Base-by-base conservation (phyloP, 768 basidiomycete genomes). In the Amanita fuliginea region DNA sequence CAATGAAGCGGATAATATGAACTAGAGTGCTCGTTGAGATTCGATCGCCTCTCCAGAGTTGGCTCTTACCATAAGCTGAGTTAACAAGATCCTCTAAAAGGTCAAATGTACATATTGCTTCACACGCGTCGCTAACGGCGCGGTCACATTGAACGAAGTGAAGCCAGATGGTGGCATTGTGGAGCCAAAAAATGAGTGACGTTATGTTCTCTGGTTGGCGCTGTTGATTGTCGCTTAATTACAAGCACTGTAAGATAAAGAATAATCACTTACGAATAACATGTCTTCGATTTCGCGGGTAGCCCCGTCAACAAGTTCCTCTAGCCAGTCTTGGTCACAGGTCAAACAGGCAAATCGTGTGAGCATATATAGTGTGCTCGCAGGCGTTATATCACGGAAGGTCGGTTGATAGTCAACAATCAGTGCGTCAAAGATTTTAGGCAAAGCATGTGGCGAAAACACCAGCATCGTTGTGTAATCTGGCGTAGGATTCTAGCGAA, bases 1-100 rank as follows among this genome's bases (percentile, higher is more conserved):
- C 96, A 6, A 87, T 85, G 55, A 86, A 83, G 47, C 96, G 86
- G 54, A 97, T 95, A 56, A 98, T 81, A 64, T 97, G 96, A 19
- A 97, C 96, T 96, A 56, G 3, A 50, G 35, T 26, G 37, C 16
- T 16, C 5, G 28, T 41, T 33, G 53, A 56, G 21, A 41, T 49
- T n/a, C n/a, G 47, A 52, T 48, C 19, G 42, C 47, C 19, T 24
- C 51, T 18, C 49, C 19, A 11, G 13, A 26, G 18, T 8, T 37
- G 42, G 16, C 3, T 55, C 69, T 54, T 60, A 94, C 93, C 92
- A 61, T 93, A 96, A 40, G 96, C 86, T 32, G 94, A 93, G 63
- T 95, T 93, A 49, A 96, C 77, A 19, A 95, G 80, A 65, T 96
- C 93, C 64, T 92, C 88, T 48, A 97, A 78, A 57, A 95, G 76